A percentile compares a stretch with the other conserved stretches of the same genome.
Evolutionary conservation across 768 basidiomycete species (phyloP).

Genomic region (Rhizopogon vulgaris): DNA sequence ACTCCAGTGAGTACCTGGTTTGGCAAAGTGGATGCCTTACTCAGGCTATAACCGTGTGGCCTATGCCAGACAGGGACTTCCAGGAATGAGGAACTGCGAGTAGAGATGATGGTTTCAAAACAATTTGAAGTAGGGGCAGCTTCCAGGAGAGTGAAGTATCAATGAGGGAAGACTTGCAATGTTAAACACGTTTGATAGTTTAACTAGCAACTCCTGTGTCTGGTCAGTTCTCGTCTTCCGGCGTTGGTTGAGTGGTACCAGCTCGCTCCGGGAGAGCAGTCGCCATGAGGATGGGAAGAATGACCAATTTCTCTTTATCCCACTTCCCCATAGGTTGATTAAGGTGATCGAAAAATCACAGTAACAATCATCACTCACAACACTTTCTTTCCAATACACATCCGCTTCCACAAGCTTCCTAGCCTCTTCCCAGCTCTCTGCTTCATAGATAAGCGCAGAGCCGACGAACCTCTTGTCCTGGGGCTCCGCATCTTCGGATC

Average conservation of each 20-base stretch:
- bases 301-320: conserved; percentile 49
- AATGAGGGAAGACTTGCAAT: no score
- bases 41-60: background rate
- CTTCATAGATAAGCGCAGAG: conserved; percentile 51
- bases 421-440: conserved; percentile 42
- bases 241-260: conserved; percentile 16
- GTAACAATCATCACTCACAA: conserved; percentile 28
- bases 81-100: no score
- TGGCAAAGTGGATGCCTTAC: background rate
- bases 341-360: background rate
- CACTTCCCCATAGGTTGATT: conserved; percentile 34
- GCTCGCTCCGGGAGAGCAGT: conserved; percentile 25
- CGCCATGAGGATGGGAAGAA: conserved; percentile 39
- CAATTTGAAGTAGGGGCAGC: no score
- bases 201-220: background rate
- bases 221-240: conserved; percentile 10
- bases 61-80: background rate
- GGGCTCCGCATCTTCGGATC: conserved; percentile 40
- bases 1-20: background rate
- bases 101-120: no score
- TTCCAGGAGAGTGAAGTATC: no score
- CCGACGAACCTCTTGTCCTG: conserved; percentile 54
- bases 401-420: conserved; percentile 35
- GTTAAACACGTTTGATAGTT: background rate
- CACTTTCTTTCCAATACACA: conserved; percentile 35